phyloP scores from a whole-genome alignment of 2,329 filamentous ascomycete species.

The Elsinoe necatrix region DNA sequence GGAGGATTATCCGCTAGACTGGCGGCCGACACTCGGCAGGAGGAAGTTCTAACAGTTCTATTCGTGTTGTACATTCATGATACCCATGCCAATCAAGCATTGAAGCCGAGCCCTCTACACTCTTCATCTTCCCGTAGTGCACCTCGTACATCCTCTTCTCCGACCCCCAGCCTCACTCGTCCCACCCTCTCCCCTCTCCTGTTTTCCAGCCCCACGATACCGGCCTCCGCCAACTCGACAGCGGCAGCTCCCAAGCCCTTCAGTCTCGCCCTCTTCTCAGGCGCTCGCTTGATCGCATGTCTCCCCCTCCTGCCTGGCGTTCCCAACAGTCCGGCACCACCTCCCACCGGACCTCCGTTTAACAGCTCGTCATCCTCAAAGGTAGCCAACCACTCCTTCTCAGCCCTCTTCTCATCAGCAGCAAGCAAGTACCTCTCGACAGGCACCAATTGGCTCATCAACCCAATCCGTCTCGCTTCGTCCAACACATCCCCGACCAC shows the following conservation, averaged over 20 bases:
- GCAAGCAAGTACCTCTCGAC: constrained; percentile 53
- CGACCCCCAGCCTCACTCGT: constrained; percentile 75
- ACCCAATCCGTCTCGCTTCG: constrained; percentile 64
- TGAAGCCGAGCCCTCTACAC: constrained; percentile 67
- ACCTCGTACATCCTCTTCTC: constrained; percentile 82
- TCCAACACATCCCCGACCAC: constrained; percentile 83
- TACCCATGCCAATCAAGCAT: constrained; percentile 18
- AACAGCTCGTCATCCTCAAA: constrained; percentile 8
- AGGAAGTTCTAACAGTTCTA: constrained; percentile 50
- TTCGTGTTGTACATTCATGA: constrained; percentile 8
- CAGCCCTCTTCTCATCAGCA: constrained; percentile 22
- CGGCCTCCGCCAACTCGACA: constrained; percentile 75
- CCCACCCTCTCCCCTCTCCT: constrained; percentile 73
- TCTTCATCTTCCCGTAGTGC: constrained; percentile 84
- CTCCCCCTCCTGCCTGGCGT: constrained; percentile 28
- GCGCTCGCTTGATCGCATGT: constrained; percentile 26
- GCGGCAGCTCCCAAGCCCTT: constrained; percentile 62
- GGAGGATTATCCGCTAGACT: constrained; percentile 84
- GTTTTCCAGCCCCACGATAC: constrained; percentile 75
- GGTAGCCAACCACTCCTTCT: constrained; percentile 1
- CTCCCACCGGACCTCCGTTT: constrained; percentile 21
- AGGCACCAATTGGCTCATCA: constrained; percentile 52
- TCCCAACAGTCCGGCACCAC: constrained; percentile 26
- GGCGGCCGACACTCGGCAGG: constrained; percentile 73
- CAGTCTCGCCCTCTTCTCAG: constrained; percentile 39